Evolutionary conservation across 2,329 filamentous ascomycete genomes (phyloP).

Genomic region (Ustulina deusta): DNA sequence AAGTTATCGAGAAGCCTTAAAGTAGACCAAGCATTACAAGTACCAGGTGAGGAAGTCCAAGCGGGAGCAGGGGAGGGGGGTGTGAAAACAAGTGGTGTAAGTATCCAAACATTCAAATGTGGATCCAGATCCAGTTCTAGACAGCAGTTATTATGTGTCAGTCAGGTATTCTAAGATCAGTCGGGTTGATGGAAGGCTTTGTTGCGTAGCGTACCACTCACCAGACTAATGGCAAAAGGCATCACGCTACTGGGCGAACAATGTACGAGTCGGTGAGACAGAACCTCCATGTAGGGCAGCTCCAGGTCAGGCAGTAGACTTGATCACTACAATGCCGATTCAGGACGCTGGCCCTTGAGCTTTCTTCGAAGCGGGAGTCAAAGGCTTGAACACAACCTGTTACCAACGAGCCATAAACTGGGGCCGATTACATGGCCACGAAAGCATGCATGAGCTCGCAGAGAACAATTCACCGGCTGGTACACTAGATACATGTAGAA

Average conservation of each 20-base stretch:
- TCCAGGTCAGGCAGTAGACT: constrained; percentile 33
- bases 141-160: constrained; percentile 49
- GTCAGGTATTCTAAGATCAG: constrained; percentile 51
- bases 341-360: constrained; percentile 21
- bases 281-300: constrained; percentile 32
- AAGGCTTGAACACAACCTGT: constrained; percentile 47
- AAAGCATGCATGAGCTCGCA: constrained; percentile 60
- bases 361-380: constrained; percentile 36
- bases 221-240: constrained; percentile 45
- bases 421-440: constrained; percentile 57
- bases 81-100: constrained; percentile 41
- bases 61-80: constrained; percentile 43
- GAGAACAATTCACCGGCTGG: constrained; percentile 52
- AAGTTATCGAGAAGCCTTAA: constrained; percentile 43
- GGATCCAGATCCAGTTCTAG: constrained; percentile 48
- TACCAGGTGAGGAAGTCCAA: constrained; percentile 41
- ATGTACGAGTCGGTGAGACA: constrained; percentile 48
- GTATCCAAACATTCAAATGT: constrained; percentile 49
- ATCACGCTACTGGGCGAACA: constrained; percentile 40
- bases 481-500: constrained; percentile 47
- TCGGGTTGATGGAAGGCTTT: constrained; percentile 44
- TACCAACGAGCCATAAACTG: constrained; percentile 54
- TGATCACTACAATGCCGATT: constrained; percentile 27
- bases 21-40: constrained; percentile 44
- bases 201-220: constrained; percentile 49